Base-by-base conservation (phyloP, 169 alveolate genomes). In the Cyclospora cayetanensis region DNA sequence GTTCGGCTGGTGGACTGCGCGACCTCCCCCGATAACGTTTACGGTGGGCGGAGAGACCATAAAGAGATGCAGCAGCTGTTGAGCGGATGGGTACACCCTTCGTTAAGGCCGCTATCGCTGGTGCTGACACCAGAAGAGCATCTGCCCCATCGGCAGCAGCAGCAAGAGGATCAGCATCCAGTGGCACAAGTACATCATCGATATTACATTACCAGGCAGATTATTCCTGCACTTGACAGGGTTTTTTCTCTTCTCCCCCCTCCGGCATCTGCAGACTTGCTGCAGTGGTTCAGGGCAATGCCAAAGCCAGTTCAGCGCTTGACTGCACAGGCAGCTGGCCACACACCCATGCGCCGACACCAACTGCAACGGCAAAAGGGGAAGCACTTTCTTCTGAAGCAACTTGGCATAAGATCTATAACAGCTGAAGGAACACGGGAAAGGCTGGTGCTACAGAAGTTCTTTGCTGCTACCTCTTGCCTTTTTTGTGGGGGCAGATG, bases 211-310 rank as follows among this genome's bases (percentile, higher is more conserved):
- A 83, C 53, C 52, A 84, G 70, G 65, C 94, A 91, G 34, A 66
- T 91, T 29, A 91, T 91, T 12, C 94, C 94, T 9, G 94, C 94
- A 0, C 41, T 91, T 41, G 92, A 91, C 31, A 66, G 94, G 41
- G 90, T 91, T 66, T 74, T 85, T 35, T 37, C 77, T 22, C 90
- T 91, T 20, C 46, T 91, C 53, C 76, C 92, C 35, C 76, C 84
- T 22, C 86, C 85, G 20, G 89, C 77, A 22, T 20, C 53, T 25
- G 92, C 68, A 34, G 94, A 80, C 39, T 60, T 91, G 72, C 74
- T 43, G 66, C 89, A 91, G 35, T 91, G 94, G 94, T 91, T 66
- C 74, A 74, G 80, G 39, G 66, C 29, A 31, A 91, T 91, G 91
- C 91, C 94, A 20, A 91, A 91, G 85, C 93, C 93, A 7, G 90